Conservation (phyloP, 1,284 basidiomycete genomes). For the Ceratobasidium sp. region DNA sequence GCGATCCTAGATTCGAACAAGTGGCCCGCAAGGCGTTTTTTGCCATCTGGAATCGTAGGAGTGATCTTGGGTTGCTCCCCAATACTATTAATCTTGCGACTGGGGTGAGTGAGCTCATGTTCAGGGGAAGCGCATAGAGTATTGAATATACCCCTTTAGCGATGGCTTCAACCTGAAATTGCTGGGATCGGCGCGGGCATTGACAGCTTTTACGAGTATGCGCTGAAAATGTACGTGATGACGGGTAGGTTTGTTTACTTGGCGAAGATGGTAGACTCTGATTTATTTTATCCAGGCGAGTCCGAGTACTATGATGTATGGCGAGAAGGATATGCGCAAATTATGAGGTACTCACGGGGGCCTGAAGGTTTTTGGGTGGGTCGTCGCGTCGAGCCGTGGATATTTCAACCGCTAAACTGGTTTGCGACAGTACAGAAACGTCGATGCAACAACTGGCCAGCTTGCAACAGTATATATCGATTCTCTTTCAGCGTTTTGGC, state of each 20-base stretch:
- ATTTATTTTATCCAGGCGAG: conserved; percentile 70
- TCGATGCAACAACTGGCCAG: conserved; percentile 82
- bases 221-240: conserved; percentile 74
- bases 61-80: conserved; percentile 83
- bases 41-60: conserved; percentile 90
- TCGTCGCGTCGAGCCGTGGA: conserved; percentile 13
- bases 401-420: neutral
- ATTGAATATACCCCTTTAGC: too few relatives aligned
- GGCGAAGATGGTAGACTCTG: neutral
- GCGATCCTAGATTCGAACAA: conserved; percentile 88
- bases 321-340: conserved; percentile 84
- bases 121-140: conserved; percentile 8
- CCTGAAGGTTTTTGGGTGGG: conserved; percentile 88
- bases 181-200: conserved; percentile 91
- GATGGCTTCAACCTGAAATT: conserved; percentile 78
- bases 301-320: conserved; percentile 92
- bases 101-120: conserved; percentile 68
- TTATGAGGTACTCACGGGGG: conserved; percentile 87
- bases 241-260: conserved; percentile 67
- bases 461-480: conserved; percentile 79
- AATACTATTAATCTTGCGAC: conserved; percentile 87
- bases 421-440: conserved; percentile 74
- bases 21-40: conserved; percentile 88
- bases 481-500: conserved; percentile 89
- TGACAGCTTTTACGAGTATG: conserved; percentile 87